Percentiles rank a stretch among this genome's conserved stretches.
Evolutionary conservation across 2,329 filamentous ascomycete species (phyloP).

Genomic region (Fusarium sp.): DNA sequence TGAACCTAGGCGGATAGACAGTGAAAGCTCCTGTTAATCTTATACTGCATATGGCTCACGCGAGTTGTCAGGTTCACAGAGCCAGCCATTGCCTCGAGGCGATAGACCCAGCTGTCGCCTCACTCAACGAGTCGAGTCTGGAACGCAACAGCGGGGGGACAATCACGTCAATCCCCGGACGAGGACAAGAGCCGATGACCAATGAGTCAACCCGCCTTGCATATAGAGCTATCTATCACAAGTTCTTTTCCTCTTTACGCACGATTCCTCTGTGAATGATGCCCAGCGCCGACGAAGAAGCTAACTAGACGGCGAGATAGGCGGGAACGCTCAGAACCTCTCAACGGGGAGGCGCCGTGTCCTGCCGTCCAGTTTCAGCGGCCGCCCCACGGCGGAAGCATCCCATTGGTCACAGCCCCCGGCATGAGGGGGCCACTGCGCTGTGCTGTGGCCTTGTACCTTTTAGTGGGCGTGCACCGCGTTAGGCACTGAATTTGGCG

Average conservation of each 20-base stretch:
- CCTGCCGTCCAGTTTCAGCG: slow-evolving; percentile 18
- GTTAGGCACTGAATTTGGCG: slow-evolving; percentile 37
- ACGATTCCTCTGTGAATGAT: slow-evolving; percentile 6
- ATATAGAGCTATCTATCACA: neutral
- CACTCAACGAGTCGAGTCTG: slow-evolving; percentile 26
- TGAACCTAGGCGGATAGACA: neutral
- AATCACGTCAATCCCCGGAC: slow-evolving; percentile 25
- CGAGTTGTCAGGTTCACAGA: neutral
- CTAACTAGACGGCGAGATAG: neutral
- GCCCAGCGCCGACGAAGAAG: neutral
- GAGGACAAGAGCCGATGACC: neutral
- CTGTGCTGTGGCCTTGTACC: slow-evolving; percentile 30
- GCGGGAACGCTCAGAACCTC: neutral
- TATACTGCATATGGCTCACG: neutral
- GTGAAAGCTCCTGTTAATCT: neutral
- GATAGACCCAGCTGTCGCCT: slow-evolving; percentile 29
- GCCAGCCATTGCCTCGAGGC: slow-evolving; percentile 33
- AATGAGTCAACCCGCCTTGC: slow-evolving; percentile 21
- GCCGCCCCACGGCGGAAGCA: slow-evolving; percentile 18
- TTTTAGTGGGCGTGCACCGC: slow-evolving; percentile 43
- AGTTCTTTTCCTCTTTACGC: slow-evolving; percentile 2
- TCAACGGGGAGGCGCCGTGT: slow-evolving; percentile 29
- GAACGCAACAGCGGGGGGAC: neutral
- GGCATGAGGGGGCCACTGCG: slow-evolving; percentile 21
- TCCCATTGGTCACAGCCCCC: slow-evolving; percentile 34